Evolutionary conservation across 2,329 filamentous ascomycete genomes (phyloP).

Genomic region (Penicillium sp.): DNA sequence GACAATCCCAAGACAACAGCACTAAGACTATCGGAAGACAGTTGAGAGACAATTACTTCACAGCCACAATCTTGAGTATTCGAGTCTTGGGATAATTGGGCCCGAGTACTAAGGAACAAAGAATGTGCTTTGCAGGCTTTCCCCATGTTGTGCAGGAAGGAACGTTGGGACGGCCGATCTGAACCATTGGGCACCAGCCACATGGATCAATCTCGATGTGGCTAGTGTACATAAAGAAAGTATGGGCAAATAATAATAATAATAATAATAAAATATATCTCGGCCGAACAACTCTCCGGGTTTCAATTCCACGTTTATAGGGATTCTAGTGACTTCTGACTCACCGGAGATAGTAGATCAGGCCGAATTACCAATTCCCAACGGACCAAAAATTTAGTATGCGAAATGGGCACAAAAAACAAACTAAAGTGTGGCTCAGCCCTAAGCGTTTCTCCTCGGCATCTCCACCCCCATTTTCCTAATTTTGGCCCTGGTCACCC

Average conservation of each 20-base stretch:
- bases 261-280: neutral
- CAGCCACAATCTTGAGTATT: constrained; percentile 4
- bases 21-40: constrained; percentile 5
- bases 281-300: constrained; percentile 1
- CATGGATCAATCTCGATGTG: constrained; percentile 7
- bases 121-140: neutral
- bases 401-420: neutral
- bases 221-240: constrained; percentile 1
- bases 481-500: constrained; percentile 16
- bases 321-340: neutral
- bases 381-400: neutral
- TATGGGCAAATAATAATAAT: neutral
- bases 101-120: neutral
- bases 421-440: constrained; percentile 26
- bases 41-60: constrained; percentile 1
- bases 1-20: neutral
- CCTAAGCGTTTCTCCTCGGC: constrained; percentile 15
- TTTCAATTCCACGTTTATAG: neutral
- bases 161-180: constrained; percentile 6
- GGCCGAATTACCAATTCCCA: constrained; percentile 10
- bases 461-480: constrained; percentile 13
- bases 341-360: constrained; percentile 6
- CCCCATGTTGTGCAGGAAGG: neutral
- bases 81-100: neutral
- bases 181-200: constrained; percentile 8